Conservation (phyloP, 2,329 filamentous ascomycete genomes). For the Chrysoporthe puriensis region DNA sequence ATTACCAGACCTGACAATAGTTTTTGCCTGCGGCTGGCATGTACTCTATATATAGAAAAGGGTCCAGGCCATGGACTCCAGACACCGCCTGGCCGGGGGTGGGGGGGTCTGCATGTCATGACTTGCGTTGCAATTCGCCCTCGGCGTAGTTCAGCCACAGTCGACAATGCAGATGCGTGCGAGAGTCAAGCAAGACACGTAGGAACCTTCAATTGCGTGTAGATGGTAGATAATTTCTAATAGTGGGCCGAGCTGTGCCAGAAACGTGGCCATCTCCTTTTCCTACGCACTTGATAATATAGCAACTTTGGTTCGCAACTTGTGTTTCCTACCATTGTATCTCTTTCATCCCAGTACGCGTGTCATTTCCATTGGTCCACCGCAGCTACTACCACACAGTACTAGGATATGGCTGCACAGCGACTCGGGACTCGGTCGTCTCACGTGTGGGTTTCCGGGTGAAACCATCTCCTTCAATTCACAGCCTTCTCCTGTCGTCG, state of each 20-base stretch:
- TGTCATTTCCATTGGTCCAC: background rate
- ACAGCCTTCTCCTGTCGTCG: constrained; percentile 9
- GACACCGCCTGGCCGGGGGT: background rate
- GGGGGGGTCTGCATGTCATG: background rate
- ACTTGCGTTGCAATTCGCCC: background rate
- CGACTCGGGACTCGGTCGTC: constrained; percentile 11
- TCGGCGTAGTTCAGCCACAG: background rate
- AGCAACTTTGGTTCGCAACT: background rate
- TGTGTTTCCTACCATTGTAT: background rate
- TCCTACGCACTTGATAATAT: background rate
- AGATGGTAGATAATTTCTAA: background rate
- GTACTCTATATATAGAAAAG: background rate
- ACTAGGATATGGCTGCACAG: constrained; percentile 1
- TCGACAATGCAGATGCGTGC: background rate
- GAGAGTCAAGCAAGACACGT: background rate
- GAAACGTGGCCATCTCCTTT: background rate
- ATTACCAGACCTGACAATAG: background rate
- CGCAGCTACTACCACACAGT: constrained; percentile 4
- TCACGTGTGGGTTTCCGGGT: constrained; percentile 17
- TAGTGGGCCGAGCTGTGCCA: background rate
- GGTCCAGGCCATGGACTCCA: background rate
- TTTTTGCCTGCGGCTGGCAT: background rate
- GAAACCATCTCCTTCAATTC: constrained; percentile 18
- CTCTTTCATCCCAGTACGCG: background rate
- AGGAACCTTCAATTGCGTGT: background rate